A percentile compares a stretch with the other conserved stretches of the same genome.
Conservation (phyloP, 2,329 filamentous ascomycete genomes). For the Ophiostoma perfectum region DNA sequence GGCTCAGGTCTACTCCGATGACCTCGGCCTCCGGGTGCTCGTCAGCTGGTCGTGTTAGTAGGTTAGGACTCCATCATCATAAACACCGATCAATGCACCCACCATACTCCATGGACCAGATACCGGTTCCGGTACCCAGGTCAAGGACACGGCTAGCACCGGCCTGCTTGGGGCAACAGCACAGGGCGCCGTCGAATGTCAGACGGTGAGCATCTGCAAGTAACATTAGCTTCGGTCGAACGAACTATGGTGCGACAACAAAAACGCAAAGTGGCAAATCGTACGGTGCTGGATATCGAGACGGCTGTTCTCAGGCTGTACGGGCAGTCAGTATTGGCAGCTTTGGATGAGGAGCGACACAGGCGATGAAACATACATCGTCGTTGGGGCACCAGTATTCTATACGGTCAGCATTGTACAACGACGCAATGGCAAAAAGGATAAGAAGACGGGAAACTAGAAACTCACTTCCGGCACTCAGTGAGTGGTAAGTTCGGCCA, state of each 20-base stretch:
- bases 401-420: background rate
- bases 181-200: conserved; percentile 23
- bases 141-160: conserved; percentile 27
- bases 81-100: background rate
- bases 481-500: conserved; percentile 24
- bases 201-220: conserved; percentile 21
- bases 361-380: conserved; percentile 17
- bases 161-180: conserved; percentile 25
- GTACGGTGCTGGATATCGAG: conserved; percentile 25
- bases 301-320: conserved; percentile 23
- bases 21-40: conserved; percentile 27
- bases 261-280: background rate
- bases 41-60: conserved; percentile 21
- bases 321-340: background rate
- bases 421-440: too few species aligned
- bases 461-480: conserved; percentile 23
- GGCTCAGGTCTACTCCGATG: conserved; percentile 28
- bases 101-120: conserved; percentile 29
- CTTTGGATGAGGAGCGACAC: background rate
- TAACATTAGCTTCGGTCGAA: background rate
- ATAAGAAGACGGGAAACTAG: too few species aligned
- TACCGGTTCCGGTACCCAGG: conserved; percentile 27
- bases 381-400: conserved; percentile 26
- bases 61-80: too few species aligned
- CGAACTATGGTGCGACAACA: too few species aligned